Percentiles rank a stretch among this genome's conserved stretches.
Conservation (phyloP, 495 filamentous ascomycete species). For the Annulohypoxylon maeteangense region DNA sequence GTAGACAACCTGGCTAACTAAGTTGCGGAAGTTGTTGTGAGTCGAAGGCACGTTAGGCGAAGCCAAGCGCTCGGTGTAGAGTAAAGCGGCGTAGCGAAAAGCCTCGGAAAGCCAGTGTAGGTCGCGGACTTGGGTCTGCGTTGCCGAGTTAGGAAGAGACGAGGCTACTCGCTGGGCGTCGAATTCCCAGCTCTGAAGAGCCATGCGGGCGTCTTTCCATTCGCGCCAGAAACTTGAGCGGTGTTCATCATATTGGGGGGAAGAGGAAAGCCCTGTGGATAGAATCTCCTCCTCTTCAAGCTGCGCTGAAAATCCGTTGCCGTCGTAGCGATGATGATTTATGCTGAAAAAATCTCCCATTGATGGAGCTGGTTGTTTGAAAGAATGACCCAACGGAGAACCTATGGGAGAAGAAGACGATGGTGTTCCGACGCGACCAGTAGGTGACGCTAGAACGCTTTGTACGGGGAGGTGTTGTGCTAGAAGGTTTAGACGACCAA, state of each 20-base stretch:
- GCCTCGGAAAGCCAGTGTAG: conserved; percentile 79
- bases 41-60: conserved; percentile 78
- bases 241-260: conserved; percentile 60
- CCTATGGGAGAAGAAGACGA: conserved; percentile 50
- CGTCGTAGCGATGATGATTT: conserved; percentile 64
- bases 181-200: conserved; percentile 85
- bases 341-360: conserved; percentile 45
- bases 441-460: conserved; percentile 45
- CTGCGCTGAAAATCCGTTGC: conserved; percentile 67
- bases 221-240: conserved; percentile 81
- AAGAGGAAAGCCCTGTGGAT: conserved; percentile 46
- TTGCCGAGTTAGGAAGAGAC: conserved; percentile 56
- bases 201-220: conserved; percentile 80
- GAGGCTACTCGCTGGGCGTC: conserved; percentile 61
- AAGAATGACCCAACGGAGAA: conserved; percentile 59
- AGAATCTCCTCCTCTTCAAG: conserved; percentile 59
- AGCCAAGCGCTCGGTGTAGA: conserved; percentile 91
- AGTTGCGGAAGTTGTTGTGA: conserved; percentile 82
- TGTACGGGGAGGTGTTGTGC: conserved; percentile 75
- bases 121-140: conserved; percentile 61
- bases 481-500: conserved; percentile 88
- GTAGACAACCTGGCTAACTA: conserved; percentile 81
- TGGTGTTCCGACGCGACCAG: conserved; percentile 40
- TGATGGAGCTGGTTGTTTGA: conserved; percentile 54
- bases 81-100: conserved; percentile 87